Evolutionary conservation across 169 alveolate species (phyloP), one percentile per base, ranked within the genome.

Genomic region (Plasmodium blacklocki): DNA sequence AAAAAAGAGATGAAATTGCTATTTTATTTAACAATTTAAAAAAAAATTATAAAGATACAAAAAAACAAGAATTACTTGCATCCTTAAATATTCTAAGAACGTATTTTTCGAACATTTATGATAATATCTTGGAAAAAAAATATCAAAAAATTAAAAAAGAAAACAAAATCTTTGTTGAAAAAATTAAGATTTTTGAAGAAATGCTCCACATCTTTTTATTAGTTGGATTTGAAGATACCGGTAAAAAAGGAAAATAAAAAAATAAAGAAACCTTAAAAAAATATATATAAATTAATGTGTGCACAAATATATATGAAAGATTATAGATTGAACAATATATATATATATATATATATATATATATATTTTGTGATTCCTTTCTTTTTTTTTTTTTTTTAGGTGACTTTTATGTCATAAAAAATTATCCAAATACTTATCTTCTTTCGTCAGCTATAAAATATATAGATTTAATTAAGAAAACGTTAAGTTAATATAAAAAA

Each of bases 171-270:
- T 83, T 83, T 73, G 54, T 83, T 60, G 91, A 83, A 45, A 83
- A 83, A 72, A 83, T 83, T 5, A 66, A 63, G 32, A 39, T 83
- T 14, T 63, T 68, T 43, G 91, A 83, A 50, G 91, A 83, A 73
- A 83, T 83, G 91, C 49, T 83, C 2, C 58, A 54, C 47, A 73
- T 83, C 8, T 68, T 83, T 83, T 54, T 83, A 39, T 63, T 83
- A n/a, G 91, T 83, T 66, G 91, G 91, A 8, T 83, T 83, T 58
- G 85, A 83, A 49, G 91, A 83, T 49, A 68, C 91, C 19, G 91
- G 91, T 83, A 45, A 58, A 67, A 21, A 68, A 47, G 52, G 3
- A 39, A 45, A 32, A 47, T 11, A 21, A 18, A 12, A 52, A 63
- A 21, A 8, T 26, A 15, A 7, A 14, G 15, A 1, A 21, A 18